Percentiles rank a stretch among this genome's conserved stretches.
Conservation (phyloP, 78 protist genomes). For the Cavenderia fasciculata region DNA sequence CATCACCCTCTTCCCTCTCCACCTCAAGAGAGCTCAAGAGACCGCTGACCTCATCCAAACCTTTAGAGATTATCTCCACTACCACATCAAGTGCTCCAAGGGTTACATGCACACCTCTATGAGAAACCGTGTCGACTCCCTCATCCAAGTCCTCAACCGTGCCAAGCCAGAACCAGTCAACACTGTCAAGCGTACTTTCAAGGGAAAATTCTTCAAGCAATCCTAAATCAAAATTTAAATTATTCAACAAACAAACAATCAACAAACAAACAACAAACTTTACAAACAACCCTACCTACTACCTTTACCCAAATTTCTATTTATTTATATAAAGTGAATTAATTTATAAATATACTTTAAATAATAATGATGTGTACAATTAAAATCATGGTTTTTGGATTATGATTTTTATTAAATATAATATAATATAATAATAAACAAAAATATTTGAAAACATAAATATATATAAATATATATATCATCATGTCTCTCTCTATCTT, state of each 20-base stretch:
- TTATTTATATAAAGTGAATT: neutral
- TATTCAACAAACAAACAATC: constrained; percentile 26
- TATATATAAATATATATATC: too few species aligned
- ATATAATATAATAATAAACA: too few species aligned
- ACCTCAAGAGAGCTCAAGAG: constrained; percentile 67
- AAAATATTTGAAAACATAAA: too few species aligned
- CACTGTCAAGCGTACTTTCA: constrained; percentile 74
- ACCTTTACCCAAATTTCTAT: neutral
- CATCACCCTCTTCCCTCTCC: constrained; percentile 84
- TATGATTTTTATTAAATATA: neutral
- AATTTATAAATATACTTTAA: neutral
- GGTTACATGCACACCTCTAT: constrained; percentile 94
- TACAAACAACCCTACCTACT: neutral
- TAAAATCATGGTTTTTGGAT: neutral
- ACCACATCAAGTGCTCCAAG: constrained; percentile 96
- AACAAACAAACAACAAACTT: neutral
- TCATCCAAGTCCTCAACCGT: constrained; percentile 90
- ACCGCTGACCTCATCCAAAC: constrained; percentile 84
- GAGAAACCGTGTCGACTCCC: constrained; percentile 89
- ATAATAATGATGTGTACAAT: too few species aligned
- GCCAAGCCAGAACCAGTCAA: constrained; percentile 88
- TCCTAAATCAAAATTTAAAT: constrained; percentile 4
- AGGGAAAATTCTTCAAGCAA: constrained; percentile 74
- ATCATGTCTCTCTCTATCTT: too few species aligned
- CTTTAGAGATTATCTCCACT: constrained; percentile 95